Evolutionary conservation across 768 basidiomycete genomes (phyloP), one percentile per base, ranked within the genome.

Genomic region (Russula abietina): DNA sequence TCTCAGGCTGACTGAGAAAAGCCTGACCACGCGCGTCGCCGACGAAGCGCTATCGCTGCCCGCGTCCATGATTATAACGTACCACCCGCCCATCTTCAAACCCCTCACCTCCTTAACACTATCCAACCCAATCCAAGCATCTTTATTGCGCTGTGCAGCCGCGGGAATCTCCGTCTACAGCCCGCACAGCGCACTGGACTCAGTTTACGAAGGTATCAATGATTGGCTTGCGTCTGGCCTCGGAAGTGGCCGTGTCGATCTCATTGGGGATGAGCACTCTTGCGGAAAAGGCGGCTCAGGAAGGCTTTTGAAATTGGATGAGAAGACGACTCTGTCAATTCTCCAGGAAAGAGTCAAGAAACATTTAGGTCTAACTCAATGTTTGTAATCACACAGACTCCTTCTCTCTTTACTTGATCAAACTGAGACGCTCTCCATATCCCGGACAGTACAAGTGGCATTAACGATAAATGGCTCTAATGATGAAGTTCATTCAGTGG

Each of bases 151-250:
- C 59, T 91, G 94, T 65, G 86, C 87, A 0, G 87, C 91, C 1
- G 79, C 83, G 14, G 94, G 94, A 0, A 87, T 98, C 60, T 89
- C 88, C 1, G 81, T 98, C 5, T 96, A 90, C 75, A 82, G 81
- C 45, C 93, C 96, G 2, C 96, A 98, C 75, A 92, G 90, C 0
- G 84, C 92, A 0, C 80, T 97, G 19, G 96, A 98, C 75, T 80
- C 80, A n/a, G 85, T 90, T 1, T 80, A 82, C 68, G 89, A 83
- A 6, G 95, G 96, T 0, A 83, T 96, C 57, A 97, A 96, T 70
- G 93, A 95, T 74, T 97, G 91, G 90, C 81, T 94, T 17, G 89
- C 84, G 1, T 70, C 76, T 11, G 74, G 73, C 0, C 56, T 71
- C 38, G 68, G 72, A 39, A 56, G 55, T 14, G 69, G 67, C 30